Conservation (phyloP, 495 filamentous ascomycete genomes). For the Bathelium albidoporum region DNA sequence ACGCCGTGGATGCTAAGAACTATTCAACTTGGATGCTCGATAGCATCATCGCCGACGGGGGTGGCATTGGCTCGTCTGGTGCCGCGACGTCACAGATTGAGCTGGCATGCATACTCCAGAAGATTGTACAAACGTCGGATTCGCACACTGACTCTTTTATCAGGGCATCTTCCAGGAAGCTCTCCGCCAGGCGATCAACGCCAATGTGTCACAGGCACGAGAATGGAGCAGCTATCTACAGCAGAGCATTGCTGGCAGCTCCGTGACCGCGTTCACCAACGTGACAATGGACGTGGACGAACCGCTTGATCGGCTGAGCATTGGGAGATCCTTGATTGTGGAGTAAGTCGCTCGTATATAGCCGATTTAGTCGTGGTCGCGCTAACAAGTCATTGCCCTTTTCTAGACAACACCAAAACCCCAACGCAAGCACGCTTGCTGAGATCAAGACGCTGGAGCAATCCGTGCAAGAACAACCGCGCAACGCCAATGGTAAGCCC, state of each 20-base stretch:
- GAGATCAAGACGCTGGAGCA: neutral
- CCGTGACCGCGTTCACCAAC: neutral
- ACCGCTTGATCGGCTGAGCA: neutral
- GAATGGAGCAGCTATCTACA: neutral
- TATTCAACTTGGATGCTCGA: constrained; percentile 1
- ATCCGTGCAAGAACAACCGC: neutral
- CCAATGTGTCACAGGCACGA: neutral
- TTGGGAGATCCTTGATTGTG: neutral
- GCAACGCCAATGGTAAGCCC: neutral
- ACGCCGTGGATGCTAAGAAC: neutral
- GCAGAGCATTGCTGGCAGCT: neutral
- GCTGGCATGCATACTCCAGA: neutral
- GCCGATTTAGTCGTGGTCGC: neutral
- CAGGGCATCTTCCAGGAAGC: neutral
- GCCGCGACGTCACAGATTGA: neutral
- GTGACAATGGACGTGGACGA: neutral
- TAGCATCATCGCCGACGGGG: neutral
- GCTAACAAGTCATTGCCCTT: neutral
- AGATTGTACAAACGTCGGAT: neutral
- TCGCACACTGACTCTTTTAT: neutral
- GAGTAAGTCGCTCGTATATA: neutral
- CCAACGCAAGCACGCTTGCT: neutral
- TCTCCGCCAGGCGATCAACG: neutral
- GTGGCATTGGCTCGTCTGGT: neutral
- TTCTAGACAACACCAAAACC: neutral